Base-by-base conservation (phyloP, 73 alveolate genomes). In the Blepharisma japonicum region DNA sequence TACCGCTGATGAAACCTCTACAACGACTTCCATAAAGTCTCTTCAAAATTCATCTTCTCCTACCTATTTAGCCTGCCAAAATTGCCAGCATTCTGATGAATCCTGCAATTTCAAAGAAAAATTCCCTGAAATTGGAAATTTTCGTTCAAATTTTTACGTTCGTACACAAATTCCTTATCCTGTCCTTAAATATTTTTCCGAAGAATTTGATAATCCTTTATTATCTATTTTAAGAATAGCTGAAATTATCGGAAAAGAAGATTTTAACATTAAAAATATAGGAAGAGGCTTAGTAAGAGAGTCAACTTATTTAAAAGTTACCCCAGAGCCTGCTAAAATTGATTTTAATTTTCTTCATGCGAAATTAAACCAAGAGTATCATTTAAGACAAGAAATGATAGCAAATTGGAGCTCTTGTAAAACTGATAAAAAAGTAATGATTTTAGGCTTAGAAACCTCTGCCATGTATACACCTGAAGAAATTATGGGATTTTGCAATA, bases 91-190 rank as follows among this genome's bases (percentile, higher is more conserved):
- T 61, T n/a, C 14, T 39, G 14, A n/a, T n/a, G 23, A 25, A 14
- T 18, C 38, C 23, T 61, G 74, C 23, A 14, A 61, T 25, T 61
- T 61, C 23, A 14, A 0, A 14, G 74, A 61, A 39, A 61, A 39
- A 39, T 61, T 14, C 23, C 74, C 74, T 20, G 74, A 61, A 61
- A 25, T 61, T 61, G 74, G 74, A 8, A 61, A n/a, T 20, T 39
- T 39, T n/a, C 18, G 39, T n/a, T 25, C 23, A 0, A 61, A 61
- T 39, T 61, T 61, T 25, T 61, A 14, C 23, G 46, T 39, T 61
- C 14, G 2, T 8, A 39, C 23, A 1, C 74, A 0, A 61, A 25
- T 61, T 25, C 50, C 74, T 25, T 1, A n/a, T 2, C 46, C 14
- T 25, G 46, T 39, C 5, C n/a, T 61, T n/a, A 14, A 14, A 20